Base-by-base conservation (phyloP, 192 early-diverging fungal species). In the Backusella morwellensis region DNA sequence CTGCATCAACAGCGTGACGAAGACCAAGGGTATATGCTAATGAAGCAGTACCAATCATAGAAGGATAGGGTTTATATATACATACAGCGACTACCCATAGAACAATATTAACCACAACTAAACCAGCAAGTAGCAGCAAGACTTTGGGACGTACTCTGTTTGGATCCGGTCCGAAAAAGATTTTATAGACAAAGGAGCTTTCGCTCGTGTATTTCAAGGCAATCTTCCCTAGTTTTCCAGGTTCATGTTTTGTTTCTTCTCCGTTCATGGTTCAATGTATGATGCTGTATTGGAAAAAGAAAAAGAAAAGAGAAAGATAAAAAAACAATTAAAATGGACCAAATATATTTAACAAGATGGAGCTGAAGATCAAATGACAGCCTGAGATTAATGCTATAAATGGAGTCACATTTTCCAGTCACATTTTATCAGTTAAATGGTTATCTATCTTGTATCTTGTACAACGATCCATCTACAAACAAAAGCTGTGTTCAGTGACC, bases 1-100 rank as follows among this genome's bases (percentile, higher is more conserved):
- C 82, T 8, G 87, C 88, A 73, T 90, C 87, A 12, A 90, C 82
- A n/a, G 87, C 88, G 69, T 90, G 88, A 35, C 88, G 81, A 66
- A 89, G 82, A 41, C 88, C 88, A 2, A 89, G 80, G 4, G 82
- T 84, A 63, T 86, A 89, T 26, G 86, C 86, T 12, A 89, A 47
- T 0, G 79, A 76, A 66, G 82, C 85, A 15, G 85, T 80, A 8
- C 85, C 86, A 12, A 89, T 21, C 6, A 87, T 73, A 7, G 74
- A 76, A 11, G 88, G 86, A 59, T 83, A 86, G 4, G 70, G 36
- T 11, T 50, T 77, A 23, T 83, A 83, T 15, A 80, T 66, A 52
- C 84, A 42, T 4, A 68, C 79, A 8, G 85, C 75, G 11, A 79
- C 80, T 5, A 85, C 75, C 86, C 88, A 89, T 4, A 86, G 77